Conservation (phyloP, 768 basidiomycete genomes). For the Boletus rex-veris region DNA sequence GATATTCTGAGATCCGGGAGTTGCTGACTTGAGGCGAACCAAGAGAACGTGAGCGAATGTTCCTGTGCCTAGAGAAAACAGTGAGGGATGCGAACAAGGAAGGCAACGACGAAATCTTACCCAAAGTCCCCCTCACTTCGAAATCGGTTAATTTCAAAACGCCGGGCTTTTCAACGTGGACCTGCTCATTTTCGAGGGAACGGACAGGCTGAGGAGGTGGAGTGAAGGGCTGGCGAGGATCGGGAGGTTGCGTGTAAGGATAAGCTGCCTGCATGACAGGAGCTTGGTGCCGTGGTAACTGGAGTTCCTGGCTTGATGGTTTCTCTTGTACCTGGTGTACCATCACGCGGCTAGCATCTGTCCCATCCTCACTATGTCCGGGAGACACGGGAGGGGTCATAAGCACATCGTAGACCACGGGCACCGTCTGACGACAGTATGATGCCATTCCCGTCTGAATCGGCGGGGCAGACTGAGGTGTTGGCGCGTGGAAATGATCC, state of each 20-base stretch:
- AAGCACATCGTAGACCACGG: constrained; percentile 52
- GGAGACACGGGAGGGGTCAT: constrained; percentile 73
- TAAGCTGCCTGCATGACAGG: constrained; percentile 5
- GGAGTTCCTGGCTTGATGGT: constrained; percentile 8
- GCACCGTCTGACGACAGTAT: constrained; percentile 38
- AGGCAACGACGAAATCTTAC: constrained; percentile 36
- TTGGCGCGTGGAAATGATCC: constrained; percentile 24
- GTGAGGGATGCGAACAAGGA: constrained; percentile 3
- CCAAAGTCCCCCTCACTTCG: constrained; percentile 75
- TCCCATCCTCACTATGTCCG: constrained; percentile 41
- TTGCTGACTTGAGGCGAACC: constrained; percentile 68
- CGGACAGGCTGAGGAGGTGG: constrained; percentile 44
- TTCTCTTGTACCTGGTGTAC: constrained; percentile 15
- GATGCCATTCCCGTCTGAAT: constrained; percentile 13
- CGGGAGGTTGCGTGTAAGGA: constrained; percentile 10
- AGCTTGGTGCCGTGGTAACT: neutral
- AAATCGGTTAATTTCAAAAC: constrained; percentile 69
- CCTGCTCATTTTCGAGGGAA: constrained; percentile 66
- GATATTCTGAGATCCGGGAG: constrained; percentile 40
- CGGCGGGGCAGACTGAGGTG: constrained; percentile 16
- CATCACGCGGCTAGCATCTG: constrained; percentile 15
- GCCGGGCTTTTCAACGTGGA: constrained; percentile 57
- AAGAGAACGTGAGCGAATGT: constrained; percentile 94
- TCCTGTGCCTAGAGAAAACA: constrained; percentile 69
- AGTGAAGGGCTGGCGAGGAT: constrained; percentile 11